Conservation (phyloP, 2,329 filamentous ascomycete genomes). For the Neofusicoccum ribis region DNA sequence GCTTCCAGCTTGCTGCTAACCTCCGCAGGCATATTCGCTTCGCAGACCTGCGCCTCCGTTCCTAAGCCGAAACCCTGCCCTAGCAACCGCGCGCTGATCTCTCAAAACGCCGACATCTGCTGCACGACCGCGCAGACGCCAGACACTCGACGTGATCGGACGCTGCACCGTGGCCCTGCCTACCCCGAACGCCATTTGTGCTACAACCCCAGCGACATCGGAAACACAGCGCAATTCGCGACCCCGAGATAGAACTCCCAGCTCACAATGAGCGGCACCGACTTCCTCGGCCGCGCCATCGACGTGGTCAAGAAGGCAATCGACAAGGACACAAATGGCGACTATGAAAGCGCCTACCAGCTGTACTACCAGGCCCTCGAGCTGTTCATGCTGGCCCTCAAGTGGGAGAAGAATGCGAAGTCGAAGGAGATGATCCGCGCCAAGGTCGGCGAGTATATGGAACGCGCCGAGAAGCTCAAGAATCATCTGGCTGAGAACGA, state of each 20-base stretch:
- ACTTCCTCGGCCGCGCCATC: slow-evolving; percentile 96
- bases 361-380: slow-evolving; percentile 94
- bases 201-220: neutral
- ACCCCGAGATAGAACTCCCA: slow-evolving; percentile 21
- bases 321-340: slow-evolving; percentile 89
- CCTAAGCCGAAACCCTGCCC: neutral
- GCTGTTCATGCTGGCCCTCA: slow-evolving; percentile 96
- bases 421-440: slow-evolving; percentile 96
- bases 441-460: slow-evolving; percentile 97
- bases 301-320: slow-evolving; percentile 97
- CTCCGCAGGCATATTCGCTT: neutral
- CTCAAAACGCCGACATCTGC: slow-evolving; percentile 8
- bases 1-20: neutral
- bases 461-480: slow-evolving; percentile 97
- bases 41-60: neutral
- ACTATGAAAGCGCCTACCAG: slow-evolving; percentile 97
- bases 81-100: slow-evolving; percentile 5
- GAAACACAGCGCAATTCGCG: neutral
- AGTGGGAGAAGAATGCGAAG: slow-evolving; percentile 99
- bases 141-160: neutral
- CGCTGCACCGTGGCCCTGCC: neutral
- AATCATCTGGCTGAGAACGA: slow-evolving; percentile 78
- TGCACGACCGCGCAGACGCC: neutral
- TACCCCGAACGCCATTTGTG: neutral
- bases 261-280: slow-evolving; percentile 82